Conservation (phyloP, 164 flowering plant genomes). For the Protea cynaroides region DNA sequence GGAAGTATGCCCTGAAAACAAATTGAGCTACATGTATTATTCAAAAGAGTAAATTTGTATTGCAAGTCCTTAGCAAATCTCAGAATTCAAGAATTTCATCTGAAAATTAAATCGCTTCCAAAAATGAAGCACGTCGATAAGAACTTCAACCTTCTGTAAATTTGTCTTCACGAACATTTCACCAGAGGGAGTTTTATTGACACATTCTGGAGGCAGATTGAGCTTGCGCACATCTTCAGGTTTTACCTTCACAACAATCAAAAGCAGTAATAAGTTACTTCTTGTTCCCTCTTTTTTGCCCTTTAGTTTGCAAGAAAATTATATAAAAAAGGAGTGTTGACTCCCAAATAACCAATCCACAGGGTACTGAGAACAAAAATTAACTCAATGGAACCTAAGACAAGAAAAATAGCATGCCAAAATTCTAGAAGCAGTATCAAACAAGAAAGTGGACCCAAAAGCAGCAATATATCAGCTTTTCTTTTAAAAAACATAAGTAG, state of each 20-base stretch:
- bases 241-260: constrained; percentile 50
- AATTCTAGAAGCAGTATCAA: no score
- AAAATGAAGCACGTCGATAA: neutral
- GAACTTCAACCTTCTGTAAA: constrained; percentile 67
- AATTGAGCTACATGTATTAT: neutral
- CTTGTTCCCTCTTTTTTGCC: no score
- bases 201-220: constrained; percentile 76
- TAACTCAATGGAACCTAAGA: no score
- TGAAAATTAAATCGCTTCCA: neutral
- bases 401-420: no score
- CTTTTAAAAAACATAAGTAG: no score
- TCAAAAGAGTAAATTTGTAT: neutral
- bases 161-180: constrained; percentile 85
- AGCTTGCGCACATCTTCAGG: constrained; percentile 79
- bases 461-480: no score
- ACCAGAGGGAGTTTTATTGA: constrained; percentile 95
- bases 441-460: no score
- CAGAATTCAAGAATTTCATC: neutral
- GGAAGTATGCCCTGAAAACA: constrained; percentile 90
- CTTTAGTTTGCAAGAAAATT: neutral
- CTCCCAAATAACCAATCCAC: no score
- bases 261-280: neutral
- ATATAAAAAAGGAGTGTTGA: no score
- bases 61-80: neutral
- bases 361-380: no score